Evolutionary conservation across 73 alveolate species (phyloP), one percentile per base, ranked within the genome.

Genomic region (Effrenium voratum): DNA sequence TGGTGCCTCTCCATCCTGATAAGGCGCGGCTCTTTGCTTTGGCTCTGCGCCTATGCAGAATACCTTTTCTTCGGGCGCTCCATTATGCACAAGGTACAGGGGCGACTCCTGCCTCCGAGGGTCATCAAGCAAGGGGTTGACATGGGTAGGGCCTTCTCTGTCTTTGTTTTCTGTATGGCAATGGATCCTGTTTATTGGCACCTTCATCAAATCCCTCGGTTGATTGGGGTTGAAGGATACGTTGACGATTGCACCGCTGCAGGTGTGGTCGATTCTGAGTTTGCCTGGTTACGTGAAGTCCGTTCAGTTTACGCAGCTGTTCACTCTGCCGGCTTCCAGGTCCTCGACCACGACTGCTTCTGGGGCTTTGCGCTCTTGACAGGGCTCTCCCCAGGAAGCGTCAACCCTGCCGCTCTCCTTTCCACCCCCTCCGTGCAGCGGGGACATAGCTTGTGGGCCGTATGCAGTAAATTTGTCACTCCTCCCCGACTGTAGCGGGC

Each of bases 121-220:
- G 28, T 24, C 5, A 26, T 73, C 52, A 45, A 34, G 15, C 28
- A 4, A 6, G 84, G 84, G 4, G 84, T 73, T 32, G 84, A 73
- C 84, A 73, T 73, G 84, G 84, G 84, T 2, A 45, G 84, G 50
- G 15, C 84, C 84, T 6, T 26, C 16, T 73, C 84, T 19, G 84
- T 73, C 32, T 73, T 8, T 38, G 5, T 73, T 49, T 73, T 73
- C 84, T 73, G 84, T 49, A 45, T 73, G 3, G 84, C 84, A 6
- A 73, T 73, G 84, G 84, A 73, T 26, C 84, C 84, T 4, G 28
- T 73, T 36, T 73, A 26, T 73, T 45, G 3, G 22, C 15, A 34
- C 46, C 49, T 73, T 3, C 15, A 73, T 73, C 84, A 73, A 73
- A 32, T 36, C 10, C 84, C 84, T 8, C 47, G 50, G 28, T 45